Evolutionary conservation across 345 rosid species (phyloP).

Genomic region (Limnanthes douglasii): DNA sequence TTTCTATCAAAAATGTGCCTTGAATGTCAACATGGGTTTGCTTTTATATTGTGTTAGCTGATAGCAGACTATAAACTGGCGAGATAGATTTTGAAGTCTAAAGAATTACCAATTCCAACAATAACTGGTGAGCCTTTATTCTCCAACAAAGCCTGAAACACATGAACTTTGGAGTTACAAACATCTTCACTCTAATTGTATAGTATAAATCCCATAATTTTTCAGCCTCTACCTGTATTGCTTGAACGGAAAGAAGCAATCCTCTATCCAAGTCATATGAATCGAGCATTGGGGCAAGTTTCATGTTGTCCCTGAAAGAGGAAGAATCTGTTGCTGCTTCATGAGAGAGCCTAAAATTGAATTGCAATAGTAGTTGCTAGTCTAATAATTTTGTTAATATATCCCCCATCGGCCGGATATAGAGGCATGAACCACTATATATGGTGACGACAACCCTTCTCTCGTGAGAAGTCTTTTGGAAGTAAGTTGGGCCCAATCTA

Average conservation of each 20-base stretch:
- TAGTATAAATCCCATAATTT: constrained; percentile 8
- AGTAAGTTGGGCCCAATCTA: too few relatives aligned
- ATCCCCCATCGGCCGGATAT: background rate
- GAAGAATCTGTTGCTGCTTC: constrained; percentile 94
- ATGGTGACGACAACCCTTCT: too few relatives aligned
- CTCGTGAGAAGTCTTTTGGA: too few relatives aligned
- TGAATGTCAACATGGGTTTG: too few relatives aligned
- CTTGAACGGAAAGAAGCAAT: constrained; percentile 97
- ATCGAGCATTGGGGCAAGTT: constrained; percentile 93
- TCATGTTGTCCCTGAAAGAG: constrained; percentile 82
- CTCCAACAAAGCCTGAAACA: constrained; percentile 86
- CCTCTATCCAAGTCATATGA: constrained; percentile 97
- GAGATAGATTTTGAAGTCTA: too few relatives aligned
- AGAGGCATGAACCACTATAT: too few relatives aligned
- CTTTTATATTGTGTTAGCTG: too few relatives aligned
- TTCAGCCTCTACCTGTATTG: constrained; percentile 59
- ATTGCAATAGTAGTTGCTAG: constrained; percentile 11
- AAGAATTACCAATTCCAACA: constrained; percentile 97
- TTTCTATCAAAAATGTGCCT: too few relatives aligned
- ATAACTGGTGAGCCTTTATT: constrained; percentile 75
- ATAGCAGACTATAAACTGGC: too few relatives aligned
- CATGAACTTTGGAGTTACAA: constrained; percentile 5
- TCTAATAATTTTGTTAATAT: constrained; percentile 8
- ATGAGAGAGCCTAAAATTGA: constrained; percentile 64
- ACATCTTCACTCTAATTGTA: constrained; percentile 6